Evolutionary conservation across 2,329 filamentous ascomycete genomes (phyloP).

Genomic region (Aspergillus fumigatiaffinis): DNA sequence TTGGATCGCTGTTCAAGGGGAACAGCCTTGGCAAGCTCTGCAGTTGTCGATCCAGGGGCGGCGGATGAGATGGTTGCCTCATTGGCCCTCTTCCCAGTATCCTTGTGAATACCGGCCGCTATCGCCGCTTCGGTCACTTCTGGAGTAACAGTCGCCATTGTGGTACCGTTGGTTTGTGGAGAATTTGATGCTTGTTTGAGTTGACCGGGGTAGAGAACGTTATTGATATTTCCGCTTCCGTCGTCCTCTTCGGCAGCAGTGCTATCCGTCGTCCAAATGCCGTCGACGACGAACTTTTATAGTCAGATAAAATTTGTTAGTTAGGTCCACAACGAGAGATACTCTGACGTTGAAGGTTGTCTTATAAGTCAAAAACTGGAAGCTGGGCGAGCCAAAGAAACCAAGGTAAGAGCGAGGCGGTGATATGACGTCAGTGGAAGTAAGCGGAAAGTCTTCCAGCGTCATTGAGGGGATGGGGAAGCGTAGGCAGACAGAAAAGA

Average conservation of each 20-base stretch:
- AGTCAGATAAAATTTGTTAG: conserved; percentile 5
- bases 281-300: conserved; percentile 86
- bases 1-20: conserved; percentile 54
- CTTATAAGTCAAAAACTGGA: conserved; percentile 18
- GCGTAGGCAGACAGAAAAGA: neutral
- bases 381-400: conserved; percentile 13
- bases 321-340: conserved; percentile 11
- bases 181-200: conserved; percentile 44
- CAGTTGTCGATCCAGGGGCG: conserved; percentile 66
- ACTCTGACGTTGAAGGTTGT: conserved; percentile 8
- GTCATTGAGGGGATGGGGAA: conserved; percentile 21
- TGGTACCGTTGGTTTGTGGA: conserved; percentile 14
- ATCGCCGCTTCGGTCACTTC: conserved; percentile 65
- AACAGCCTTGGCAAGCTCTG: conserved; percentile 63
- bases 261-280: conserved; percentile 79
- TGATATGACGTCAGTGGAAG: conserved; percentile 20
- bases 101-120: conserved; percentile 33
- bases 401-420: neutral
- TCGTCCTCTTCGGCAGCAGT: conserved; percentile 79
- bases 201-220: conserved; percentile 75
- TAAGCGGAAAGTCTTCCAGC: conserved; percentile 16
- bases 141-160: conserved; percentile 62
- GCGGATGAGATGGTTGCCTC: conserved; percentile 59
- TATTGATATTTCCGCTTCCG: conserved; percentile 81
- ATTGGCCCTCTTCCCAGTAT: conserved; percentile 21